Conservation (phyloP, 2,329 filamentous ascomycete species). For the Colletotrichum lupini region DNA sequence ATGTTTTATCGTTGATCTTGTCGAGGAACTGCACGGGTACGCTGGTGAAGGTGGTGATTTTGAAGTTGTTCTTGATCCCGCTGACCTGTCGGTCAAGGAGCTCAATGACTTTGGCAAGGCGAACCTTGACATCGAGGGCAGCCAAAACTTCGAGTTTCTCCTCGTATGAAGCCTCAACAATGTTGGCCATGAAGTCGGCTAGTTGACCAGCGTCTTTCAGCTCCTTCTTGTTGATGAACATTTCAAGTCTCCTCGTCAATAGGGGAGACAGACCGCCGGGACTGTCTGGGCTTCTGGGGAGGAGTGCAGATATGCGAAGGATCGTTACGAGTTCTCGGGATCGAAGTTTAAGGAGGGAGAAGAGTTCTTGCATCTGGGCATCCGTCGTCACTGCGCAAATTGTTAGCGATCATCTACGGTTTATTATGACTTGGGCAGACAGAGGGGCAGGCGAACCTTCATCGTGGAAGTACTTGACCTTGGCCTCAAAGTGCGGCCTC, state of each 20-base stretch:
- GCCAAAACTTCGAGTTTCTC: conserved; percentile 90
- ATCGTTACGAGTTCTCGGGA: conserved; percentile 89
- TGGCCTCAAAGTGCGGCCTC: conserved; percentile 86
- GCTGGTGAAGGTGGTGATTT: conserved; percentile 81
- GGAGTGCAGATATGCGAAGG: conserved; percentile 84
- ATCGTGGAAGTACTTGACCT: conserved; percentile 78
- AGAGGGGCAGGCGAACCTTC: conserved; percentile 60
- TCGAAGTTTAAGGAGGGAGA: conserved; percentile 83
- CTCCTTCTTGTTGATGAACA: conserved; percentile 87
- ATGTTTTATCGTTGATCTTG: conserved; percentile 53
- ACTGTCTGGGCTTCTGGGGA: conserved; percentile 70
- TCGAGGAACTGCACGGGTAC: conserved; percentile 72
- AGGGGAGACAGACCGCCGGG: conserved; percentile 78
- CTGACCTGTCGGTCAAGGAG: conserved; percentile 85
- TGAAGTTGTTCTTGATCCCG: conserved; percentile 86
- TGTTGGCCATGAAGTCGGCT: conserved; percentile 96
- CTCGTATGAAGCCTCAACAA: conserved; percentile 87
- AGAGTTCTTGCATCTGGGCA: conserved; percentile 74
- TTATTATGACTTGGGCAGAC: not conserved
- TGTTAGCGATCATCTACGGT: not conserved
- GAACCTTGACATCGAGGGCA: conserved; percentile 80
- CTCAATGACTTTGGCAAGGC: conserved; percentile 85
- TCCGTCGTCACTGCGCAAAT: conserved; percentile 51
- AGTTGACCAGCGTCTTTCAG: conserved; percentile 84
- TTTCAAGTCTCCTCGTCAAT: conserved; percentile 86